A percentile compares a stretch with the other conserved stretches of the same genome.
Evolutionary conservation across 495 filamentous ascomycete genomes (phyloP).

Genomic region (Aspergillus leporis): DNA sequence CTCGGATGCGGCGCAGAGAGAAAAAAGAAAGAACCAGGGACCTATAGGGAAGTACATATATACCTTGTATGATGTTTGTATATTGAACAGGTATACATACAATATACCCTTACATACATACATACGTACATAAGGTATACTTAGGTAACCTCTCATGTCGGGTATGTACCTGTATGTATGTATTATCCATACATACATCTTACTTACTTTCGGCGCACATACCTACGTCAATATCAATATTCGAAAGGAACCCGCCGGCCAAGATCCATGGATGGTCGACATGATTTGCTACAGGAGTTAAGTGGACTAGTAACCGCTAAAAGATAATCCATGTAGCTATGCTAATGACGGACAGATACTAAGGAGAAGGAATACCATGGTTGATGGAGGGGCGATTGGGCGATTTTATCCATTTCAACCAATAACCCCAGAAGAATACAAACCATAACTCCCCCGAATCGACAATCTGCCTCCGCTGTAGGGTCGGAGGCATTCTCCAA

Average conservation of each 20-base stretch:
- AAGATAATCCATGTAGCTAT: constrained; percentile 2
- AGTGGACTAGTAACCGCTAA: background rate
- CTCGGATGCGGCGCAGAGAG: background rate
- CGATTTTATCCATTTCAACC: background rate
- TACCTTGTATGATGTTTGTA: background rate
- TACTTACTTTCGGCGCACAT: background rate
- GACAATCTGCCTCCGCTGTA: background rate
- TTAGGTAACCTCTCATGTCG: background rate
- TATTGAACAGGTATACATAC: background rate
- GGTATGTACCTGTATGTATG: background rate
- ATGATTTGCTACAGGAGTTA: background rate
- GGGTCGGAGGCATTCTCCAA: background rate
- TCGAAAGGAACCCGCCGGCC: background rate
- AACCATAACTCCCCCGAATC: background rate
- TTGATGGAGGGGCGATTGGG: background rate
- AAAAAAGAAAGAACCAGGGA: background rate
- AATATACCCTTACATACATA: background rate
- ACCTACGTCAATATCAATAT: background rate
- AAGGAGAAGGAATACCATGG: background rate
- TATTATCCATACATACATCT: background rate
- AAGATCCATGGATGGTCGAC: background rate
- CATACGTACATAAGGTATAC: background rate
- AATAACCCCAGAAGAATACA: background rate
- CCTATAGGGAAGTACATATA: background rate
- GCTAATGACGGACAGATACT: constrained; percentile 3